Percentiles rank a stretch among this genome's conserved stretches.
Conservation (phyloP, 352 stramenopile genomes). For the Globisporangium recalcitrans region DNA sequence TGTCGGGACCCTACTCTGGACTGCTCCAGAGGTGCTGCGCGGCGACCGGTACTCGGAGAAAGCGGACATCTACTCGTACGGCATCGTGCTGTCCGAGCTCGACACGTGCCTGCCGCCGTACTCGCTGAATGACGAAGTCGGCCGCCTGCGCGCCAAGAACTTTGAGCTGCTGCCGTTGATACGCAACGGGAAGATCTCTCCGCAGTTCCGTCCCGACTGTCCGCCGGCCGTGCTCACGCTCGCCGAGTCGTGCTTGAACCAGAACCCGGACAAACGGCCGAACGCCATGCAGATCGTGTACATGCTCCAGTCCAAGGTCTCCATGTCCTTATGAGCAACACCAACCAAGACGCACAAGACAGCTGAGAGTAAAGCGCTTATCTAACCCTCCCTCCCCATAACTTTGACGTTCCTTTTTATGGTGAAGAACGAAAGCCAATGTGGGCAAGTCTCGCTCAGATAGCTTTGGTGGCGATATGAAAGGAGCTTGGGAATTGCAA, state of each 20-base stretch:
- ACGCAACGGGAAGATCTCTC: conserved; percentile 35
- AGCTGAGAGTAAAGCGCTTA: neutral
- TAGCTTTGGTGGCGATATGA: neutral
- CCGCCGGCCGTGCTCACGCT: conserved; percentile 30
- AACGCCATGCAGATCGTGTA: conserved; percentile 52
- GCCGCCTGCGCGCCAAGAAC: conserved; percentile 31
- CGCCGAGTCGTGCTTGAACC: conserved; percentile 27
- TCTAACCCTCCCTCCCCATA: neutral
- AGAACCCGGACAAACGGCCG: conserved; percentile 31
- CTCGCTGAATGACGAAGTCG: conserved; percentile 42
- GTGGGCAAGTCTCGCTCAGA: too few species aligned
- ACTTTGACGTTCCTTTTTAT: too few species aligned
- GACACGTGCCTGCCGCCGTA: conserved; percentile 57
- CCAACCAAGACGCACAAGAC: neutral
- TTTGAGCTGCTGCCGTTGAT: conserved; percentile 58
- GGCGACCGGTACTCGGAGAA: conserved; percentile 53
- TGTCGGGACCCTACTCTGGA: conserved; percentile 59
- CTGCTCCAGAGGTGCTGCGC: conserved; percentile 47
- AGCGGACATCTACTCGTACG: conserved; percentile 61
- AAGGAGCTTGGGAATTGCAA: neutral
- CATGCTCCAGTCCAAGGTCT: conserved; percentile 30
- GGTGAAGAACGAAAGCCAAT: too few species aligned
- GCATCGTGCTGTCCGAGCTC: conserved; percentile 55
- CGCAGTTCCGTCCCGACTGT: conserved; percentile 34
- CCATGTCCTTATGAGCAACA: conserved; percentile 14